phyloP scores from a whole-genome alignment of 257 asterid species.

The Solanum chaucha region DNA sequence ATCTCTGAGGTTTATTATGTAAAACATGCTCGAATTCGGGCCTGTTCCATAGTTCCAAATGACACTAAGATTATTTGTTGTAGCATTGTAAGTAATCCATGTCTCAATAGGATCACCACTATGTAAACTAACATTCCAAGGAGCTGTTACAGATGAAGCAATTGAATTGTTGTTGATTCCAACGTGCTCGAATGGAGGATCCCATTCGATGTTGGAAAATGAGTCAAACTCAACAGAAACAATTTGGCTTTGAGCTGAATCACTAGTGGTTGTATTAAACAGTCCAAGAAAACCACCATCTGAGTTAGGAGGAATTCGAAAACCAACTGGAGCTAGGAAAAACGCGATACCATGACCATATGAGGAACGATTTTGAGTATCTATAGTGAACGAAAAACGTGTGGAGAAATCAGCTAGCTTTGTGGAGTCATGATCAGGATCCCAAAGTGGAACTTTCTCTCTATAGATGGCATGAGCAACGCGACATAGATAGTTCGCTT shows the following conservation, averaged over 20 bases:
- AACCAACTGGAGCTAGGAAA: conserved; percentile 30
- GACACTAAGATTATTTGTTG: conserved; percentile 17
- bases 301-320: conserved; percentile 23
- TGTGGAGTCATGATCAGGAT: background rate
- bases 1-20: conserved; percentile 10
- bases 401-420: conserved; percentile 19
- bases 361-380: background rate
- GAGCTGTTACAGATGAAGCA: conserved; percentile 1
- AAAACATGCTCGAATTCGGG: conserved; percentile 15
- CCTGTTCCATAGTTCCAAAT: conserved; percentile 16
- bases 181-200: conserved; percentile 23
- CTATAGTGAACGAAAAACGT: conserved; percentile 18
- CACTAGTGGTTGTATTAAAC: conserved; percentile 12
- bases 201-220: conserved; percentile 18
- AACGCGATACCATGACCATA: conserved; percentile 26
- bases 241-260: conserved; percentile 7
- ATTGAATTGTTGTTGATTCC: conserved; percentile 26
- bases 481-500: background rate
- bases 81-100: conserved; percentile 20
- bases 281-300: conserved; percentile 35
- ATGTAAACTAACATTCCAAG: conserved; percentile 24
- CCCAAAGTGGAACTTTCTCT: conserved; percentile 22
- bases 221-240: conserved; percentile 25
- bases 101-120: conserved; percentile 10
- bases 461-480: conserved; percentile 23